Percentiles rank a stretch among this genome's conserved stretches.
Evolutionary conservation across 768 basidiomycete species (phyloP).

Genomic region (Guyanaporus albipodus): DNA sequence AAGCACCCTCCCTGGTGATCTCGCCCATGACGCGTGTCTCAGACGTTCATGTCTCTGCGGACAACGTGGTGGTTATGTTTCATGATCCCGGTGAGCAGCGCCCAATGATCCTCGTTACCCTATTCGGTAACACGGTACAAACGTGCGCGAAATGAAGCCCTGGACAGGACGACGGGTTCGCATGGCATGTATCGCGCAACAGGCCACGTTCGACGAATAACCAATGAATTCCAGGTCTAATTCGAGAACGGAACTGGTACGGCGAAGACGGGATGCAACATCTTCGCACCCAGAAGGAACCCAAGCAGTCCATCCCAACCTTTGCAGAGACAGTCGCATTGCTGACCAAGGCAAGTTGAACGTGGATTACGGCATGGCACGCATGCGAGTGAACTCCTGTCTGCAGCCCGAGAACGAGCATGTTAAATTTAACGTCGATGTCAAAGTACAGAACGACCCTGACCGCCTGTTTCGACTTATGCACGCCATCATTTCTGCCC

Average conservation of each 20-base stretch:
- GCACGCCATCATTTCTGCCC: conserved; percentile 58
- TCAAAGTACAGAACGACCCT: conserved; percentile 92
- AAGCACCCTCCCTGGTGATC: conserved; percentile 29
- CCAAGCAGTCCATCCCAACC: conserved; percentile 85
- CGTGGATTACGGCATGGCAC: conserved; percentile 4
- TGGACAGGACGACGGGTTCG: conserved; percentile 81
- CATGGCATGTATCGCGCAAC: conserved; percentile 40
- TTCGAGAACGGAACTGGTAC: conserved; percentile 69
- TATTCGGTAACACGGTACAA: conserved; percentile 21
- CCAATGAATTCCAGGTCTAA: conserved; percentile 45
- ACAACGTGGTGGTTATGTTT: conserved; percentile 90
- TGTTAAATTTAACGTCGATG: conserved; percentile 83
- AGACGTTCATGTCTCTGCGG: conserved; percentile 94
- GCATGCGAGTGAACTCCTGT: conserved; percentile 1
- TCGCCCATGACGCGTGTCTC: conserved; percentile 51
- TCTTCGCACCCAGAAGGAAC: conserved; percentile 73
- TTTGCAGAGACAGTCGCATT: conserved; percentile 79
- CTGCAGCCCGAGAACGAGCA: conserved; percentile 68
- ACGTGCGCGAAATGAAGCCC: conserved; percentile 38
- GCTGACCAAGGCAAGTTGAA: conserved; percentile 63
- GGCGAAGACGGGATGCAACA: conserved; percentile 71
- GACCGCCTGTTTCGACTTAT: conserved; percentile 79
- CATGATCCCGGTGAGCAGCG: conserved; percentile 77
- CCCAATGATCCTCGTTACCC: conserved; percentile 17
- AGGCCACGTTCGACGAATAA: conserved; percentile 27